Base-by-base conservation (phyloP, 2,329 filamentous ascomycete genomes). In the Fusarium stilboides region DNA sequence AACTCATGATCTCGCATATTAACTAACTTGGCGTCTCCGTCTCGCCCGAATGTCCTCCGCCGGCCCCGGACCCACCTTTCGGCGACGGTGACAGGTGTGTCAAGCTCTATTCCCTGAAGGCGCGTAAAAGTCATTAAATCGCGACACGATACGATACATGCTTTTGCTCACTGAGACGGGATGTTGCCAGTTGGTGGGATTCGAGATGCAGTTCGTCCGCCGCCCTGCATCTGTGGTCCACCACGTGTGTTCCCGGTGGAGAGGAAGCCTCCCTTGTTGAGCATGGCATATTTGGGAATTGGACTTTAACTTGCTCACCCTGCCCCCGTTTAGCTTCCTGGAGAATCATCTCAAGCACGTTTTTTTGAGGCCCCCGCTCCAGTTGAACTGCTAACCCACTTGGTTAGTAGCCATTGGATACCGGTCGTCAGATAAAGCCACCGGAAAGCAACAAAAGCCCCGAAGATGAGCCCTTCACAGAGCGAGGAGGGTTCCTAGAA, bases 201-300 rank as follows among this genome's bases (percentile, higher is more conserved):
- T 69, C 47, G 40, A 71, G 52, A 67, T 66, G 54, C 62, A 69
- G 72, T 72, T 74, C 70, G 66, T 70, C 70, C 66, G 68, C 52
- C 52, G 62, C 59, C 72, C 60, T 74, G 72, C 70, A 72, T 74
- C 57, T 57, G 62, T 57, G 59, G 62, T 51, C 63, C 68, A 74
- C 72, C 69, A 74, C 72, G 72, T 74, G 72, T 73, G 60, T 56
- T 61, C 60, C 55, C 50, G 43, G 64, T 61, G 56, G 58, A 62
- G 56, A 56, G 55, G 52, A 28, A 37, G n/a, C 40, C 24, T 17
- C 44, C 61, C 33, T 26, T 45, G 33, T 37, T 36, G n/a, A 56
- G 36, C 37, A 46, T 24, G 26, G 36, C 39, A 39, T 14, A 31
- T 49, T 49, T 26, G 15, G 33, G 28, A 31, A n/a, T 34, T 42